Evolutionary conservation across 306 rosid genomes (phyloP).

Genomic region (Quercus alba): DNA sequence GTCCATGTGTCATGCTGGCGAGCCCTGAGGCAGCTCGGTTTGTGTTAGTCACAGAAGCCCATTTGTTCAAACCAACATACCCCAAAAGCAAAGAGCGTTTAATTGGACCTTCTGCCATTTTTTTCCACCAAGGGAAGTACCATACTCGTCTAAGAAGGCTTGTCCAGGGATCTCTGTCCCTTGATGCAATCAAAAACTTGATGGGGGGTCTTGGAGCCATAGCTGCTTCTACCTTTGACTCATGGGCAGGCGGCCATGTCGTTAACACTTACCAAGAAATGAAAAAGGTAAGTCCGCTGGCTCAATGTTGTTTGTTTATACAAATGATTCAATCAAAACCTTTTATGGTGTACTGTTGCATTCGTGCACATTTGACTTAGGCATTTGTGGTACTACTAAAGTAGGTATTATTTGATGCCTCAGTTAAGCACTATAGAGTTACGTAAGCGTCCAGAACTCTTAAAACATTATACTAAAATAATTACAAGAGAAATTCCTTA

Average conservation of each 20-base stretch:
- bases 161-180: conserved; percentile 56
- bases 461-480: too few species aligned
- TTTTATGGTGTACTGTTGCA: conserved; percentile 11
- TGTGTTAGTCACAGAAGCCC: conserved; percentile 74
- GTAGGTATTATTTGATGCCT: too few species aligned
- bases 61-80: conserved; percentile 82
- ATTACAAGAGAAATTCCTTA: too few species aligned
- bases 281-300: conserved; percentile 49
- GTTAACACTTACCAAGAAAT: conserved; percentile 68
- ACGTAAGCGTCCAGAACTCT: too few species aligned
- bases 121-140: conserved; percentile 73
- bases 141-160: conserved; percentile 71
- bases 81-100: conserved; percentile 84
- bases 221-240: conserved; percentile 41
- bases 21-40: conserved; percentile 86
- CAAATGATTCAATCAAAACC: conserved; percentile 7
- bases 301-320: background rate
- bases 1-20: conserved; percentile 81
- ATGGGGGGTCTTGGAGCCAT: conserved; percentile 53
- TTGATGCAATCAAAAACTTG: conserved; percentile 45
- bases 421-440: too few species aligned
- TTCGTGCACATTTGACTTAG: background rate
- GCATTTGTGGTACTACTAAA: too few species aligned
- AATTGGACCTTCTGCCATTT: conserved; percentile 79
- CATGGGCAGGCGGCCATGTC: conserved; percentile 46